Percentiles rank a stretch among this genome's conserved stretches.
Evolutionary conservation across 257 asterid genomes (phyloP).

Genomic region (Coffea eugenioides): DNA sequence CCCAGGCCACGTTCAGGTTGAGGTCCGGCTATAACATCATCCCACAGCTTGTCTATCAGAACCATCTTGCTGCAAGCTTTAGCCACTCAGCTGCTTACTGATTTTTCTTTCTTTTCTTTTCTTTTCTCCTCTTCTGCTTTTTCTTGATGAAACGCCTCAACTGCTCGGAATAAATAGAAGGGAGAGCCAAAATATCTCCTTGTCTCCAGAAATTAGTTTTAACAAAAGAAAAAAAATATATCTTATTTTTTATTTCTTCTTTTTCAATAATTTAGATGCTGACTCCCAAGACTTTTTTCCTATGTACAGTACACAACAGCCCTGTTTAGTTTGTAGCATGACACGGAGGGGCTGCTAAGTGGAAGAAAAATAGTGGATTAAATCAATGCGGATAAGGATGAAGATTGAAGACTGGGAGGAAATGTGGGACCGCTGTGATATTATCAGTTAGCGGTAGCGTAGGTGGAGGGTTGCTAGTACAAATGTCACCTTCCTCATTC

Average conservation of each 20-base stretch:
- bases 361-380: conserved; percentile 14
- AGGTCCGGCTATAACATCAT: conserved; percentile 89
- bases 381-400: conserved; percentile 58
- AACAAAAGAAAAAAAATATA: not conserved
- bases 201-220: not conserved
- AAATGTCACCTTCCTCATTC: conserved; percentile 18
- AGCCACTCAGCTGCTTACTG: not conserved
- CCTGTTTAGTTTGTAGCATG: not conserved
- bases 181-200: conserved; percentile 27
- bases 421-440: conserved; percentile 22
- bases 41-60: conserved; percentile 88
- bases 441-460: conserved; percentile 7
- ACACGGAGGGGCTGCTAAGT: not conserved
- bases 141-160: not conserved
- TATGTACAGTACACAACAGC: not conserved
- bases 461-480: conserved; percentile 19
- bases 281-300: not conserved
- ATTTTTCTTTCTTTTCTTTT: too few species aligned
- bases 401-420: conserved; percentile 42
- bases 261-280: not conserved
- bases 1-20: conserved; percentile 81
- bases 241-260: not conserved
- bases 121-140: not conserved
- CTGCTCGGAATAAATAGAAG: conserved; percentile 28
- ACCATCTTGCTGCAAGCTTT: conserved; percentile 40